Evolutionary conservation across 2,329 filamentous ascomycete genomes (phyloP).

Genomic region (Trichophyton mentagrophytes): DNA sequence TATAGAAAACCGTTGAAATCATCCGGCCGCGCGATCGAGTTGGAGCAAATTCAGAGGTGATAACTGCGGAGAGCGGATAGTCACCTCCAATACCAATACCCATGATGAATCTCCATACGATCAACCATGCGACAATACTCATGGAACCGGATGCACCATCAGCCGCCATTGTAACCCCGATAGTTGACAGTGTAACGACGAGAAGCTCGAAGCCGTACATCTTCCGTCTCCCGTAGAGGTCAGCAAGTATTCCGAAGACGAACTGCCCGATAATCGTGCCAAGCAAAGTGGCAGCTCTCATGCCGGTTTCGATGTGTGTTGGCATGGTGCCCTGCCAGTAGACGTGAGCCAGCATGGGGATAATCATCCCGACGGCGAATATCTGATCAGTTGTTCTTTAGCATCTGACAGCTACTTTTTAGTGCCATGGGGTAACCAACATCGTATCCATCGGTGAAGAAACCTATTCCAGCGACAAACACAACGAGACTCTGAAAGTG

Average conservation of each 20-base stretch:
- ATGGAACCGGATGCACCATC: background rate
- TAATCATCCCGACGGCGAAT: background rate
- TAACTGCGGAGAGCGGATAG: background rate
- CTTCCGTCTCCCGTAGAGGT: background rate
- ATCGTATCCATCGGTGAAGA: slow-evolving; percentile 4
- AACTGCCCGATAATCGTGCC: slow-evolving; percentile 3
- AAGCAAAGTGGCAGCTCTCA: background rate
- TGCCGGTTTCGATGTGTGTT: background rate
- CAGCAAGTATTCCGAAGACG: slow-evolving; percentile 1
- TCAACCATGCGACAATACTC: slow-evolving; percentile 2
- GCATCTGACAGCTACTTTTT: background rate
- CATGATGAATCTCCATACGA: background rate
- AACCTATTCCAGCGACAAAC: slow-evolving; percentile 5
- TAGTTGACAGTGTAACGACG: background rate
- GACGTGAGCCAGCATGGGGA: slow-evolving; percentile 3
- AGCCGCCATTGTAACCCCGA: background rate
- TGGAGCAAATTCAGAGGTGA: slow-evolving; percentile 1
- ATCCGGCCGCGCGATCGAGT: background rate
- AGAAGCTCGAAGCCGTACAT: slow-evolving; percentile 4
- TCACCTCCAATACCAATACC: slow-evolving; percentile 6
- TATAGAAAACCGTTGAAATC: slow-evolving; percentile 60
- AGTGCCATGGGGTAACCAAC: background rate
- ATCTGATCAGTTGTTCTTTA: background rate
- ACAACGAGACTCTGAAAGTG: slow-evolving; percentile 13
- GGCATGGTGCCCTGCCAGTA: slow-evolving; percentile 3